Evolutionary conservation across 768 basidiomycete species (phyloP), one percentile per base, ranked within the genome.

Genomic region (Kondoa subrosea): DNA sequence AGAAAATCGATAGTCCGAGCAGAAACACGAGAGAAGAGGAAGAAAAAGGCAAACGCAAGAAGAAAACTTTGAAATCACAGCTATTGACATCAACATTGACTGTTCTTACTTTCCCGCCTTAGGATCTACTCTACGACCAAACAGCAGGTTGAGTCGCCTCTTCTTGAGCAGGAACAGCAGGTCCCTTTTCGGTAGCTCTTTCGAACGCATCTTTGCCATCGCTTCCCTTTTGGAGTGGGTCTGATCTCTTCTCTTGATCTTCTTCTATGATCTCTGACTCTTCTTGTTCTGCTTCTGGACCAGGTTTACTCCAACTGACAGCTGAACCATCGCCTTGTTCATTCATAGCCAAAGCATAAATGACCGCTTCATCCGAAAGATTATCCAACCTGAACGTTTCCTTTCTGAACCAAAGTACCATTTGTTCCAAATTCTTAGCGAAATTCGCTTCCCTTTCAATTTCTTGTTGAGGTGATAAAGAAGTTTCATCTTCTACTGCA

Each of bases 331-430:
- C 40, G 57, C 34, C 66, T 62, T 32, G 21, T 16, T 56, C n/a
- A 61, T 58, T 58, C 17, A 25, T 31, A 31, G 67, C 68, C 25
- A 27, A 63, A 21, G 71, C 73, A 34, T 65, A 64, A 40, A 71
- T 64, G 30, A 81, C 75, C 58, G 76, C 76, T 56, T 77, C 78
- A 69, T 85, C 84, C 1, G 78, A 73, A 29, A 85, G 69, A 27
- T 67, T 68, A 68, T 92, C 86, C 33, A 95, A 78, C 65, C 90
- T 76, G 21, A 79, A 78, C 34, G 87, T 78, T 78, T 93, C 91
- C 65, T 83, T 79, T 60, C 91, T 80, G 21, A 89, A 76, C 72
- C 88, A 92, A 40, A 74, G 75, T 14, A 87, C 85, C 17, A 91
- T 76, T 29, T 81, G 80, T 27, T 85, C 81, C 83, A 95, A 85